Percentiles rank a stretch among this genome's conserved stretches.
Conservation (phyloP, 225 moss, liverwort and hornwort genomes). For the Climacium dendroides region DNA sequence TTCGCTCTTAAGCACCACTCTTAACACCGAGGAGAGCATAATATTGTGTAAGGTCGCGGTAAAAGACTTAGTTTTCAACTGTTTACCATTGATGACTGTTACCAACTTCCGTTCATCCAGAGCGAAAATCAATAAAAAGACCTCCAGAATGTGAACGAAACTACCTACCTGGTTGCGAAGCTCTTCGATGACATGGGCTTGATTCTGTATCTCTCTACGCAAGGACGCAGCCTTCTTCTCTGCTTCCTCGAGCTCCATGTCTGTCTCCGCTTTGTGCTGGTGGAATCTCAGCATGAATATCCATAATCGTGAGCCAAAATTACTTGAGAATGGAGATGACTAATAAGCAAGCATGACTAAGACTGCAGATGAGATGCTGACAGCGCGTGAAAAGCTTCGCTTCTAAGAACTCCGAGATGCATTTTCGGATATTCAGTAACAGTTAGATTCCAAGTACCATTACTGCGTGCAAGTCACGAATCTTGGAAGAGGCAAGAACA, state of each 20-base stretch:
- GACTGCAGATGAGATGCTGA: not conserved
- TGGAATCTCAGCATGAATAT: not conserved
- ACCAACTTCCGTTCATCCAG: not conserved
- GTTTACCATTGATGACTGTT: not conserved
- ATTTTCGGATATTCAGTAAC: not conserved
- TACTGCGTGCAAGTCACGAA: not conserved
- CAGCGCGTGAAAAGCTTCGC: not conserved
- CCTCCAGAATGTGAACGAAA: not conserved
- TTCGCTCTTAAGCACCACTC: not conserved
- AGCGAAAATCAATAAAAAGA: not conserved
- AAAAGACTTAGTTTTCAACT: not conserved
- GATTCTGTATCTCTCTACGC: conserved; percentile 37
- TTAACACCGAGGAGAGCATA: not conserved
- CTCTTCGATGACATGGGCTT: conserved; percentile 39
- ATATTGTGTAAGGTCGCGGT: not conserved
- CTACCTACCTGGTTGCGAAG: conserved; percentile 45
- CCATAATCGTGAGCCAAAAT: not conserved
- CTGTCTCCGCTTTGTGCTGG: conserved; percentile 48
- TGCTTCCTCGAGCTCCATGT: conserved; percentile 34
- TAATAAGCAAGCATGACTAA: not conserved
- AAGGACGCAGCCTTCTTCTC: conserved; percentile 30
- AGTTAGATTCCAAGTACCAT: not conserved
- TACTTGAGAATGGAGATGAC: not conserved
- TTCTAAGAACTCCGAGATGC: not conserved
- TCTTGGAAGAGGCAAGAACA: not conserved